Base-by-base conservation (phyloP, 768 basidiomycete species). In the Leccinum disarticulatum region DNA sequence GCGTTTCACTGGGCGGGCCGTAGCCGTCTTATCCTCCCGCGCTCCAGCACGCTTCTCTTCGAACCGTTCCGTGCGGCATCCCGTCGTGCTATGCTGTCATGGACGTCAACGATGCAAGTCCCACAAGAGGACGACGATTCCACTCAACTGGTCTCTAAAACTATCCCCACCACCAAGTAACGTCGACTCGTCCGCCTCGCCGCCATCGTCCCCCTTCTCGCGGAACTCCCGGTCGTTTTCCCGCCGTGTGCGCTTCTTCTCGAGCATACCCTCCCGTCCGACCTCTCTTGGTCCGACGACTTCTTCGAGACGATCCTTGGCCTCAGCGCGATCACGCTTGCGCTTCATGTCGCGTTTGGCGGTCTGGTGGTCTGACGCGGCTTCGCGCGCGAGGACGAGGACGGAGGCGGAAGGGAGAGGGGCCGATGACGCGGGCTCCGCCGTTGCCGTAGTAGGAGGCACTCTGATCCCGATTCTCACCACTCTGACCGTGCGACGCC, bases 161-260 rank as follows among this genome's bases (percentile, higher is more conserved):
- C 90, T 87, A 66, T 91, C 88, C 0, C 87, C 86, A 27, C 91
- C 91, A 25, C 93, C 93, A 75, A 95, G 80, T 56, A 96, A 76
- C 1, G 87, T 88, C 2, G 81, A 78, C 35, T 96, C 95, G 63
- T 91, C 88, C 2, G 85, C 79, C 65, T 96, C 95, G 10, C 87
- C n/a, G 13, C 90, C 87, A 47, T 88, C 89, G 13, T 93, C 93
- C 19, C 83, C 85, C 53, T 77, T 78, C 48, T 93, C 91, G 55
- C 88, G 79, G 71, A 88, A 91, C 3, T 84, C 71, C 43, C 82
- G 77, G 73, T 95, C 90, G 14, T 77, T 77, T 62, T 91, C 92
- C 62, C 93, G 80, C 62, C 79, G 81, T 41, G 84, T 86, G 31
- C 85, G 77, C 73, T 93, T 92, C 79, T 94, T 94, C 77, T 95